A percentile compares a stretch with the other conserved stretches of the same genome.
Evolutionary conservation across 805 yeast genomes (phyloP).

Genomic region (Tetrapisispora phaffii): DNA sequence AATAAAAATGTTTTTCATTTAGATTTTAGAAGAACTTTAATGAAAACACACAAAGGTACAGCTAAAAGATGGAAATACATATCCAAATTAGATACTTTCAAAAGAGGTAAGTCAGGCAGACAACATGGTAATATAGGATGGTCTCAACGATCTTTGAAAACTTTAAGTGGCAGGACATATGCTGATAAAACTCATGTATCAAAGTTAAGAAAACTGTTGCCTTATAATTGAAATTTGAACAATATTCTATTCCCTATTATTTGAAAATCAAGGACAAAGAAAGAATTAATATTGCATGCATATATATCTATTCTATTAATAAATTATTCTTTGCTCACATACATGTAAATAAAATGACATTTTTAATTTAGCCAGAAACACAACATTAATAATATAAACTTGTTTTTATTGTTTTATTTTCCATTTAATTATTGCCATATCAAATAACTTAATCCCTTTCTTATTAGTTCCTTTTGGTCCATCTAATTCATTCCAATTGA

Average conservation of each 20-base stretch:
- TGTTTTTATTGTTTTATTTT: slow-evolving; percentile 2
- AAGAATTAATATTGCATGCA: neutral
- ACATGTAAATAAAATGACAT: slow-evolving; percentile 38
- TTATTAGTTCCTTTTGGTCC: slow-evolving; percentile 55
- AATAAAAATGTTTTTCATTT: neutral
- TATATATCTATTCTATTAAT: neutral
- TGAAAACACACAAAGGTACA: slow-evolving; percentile 79
- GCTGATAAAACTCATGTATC: slow-evolving; percentile 50
- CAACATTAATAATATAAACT: neutral
- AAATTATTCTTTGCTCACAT: neutral
- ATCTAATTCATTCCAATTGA: slow-evolving; percentile 47
- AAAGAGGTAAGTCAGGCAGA: slow-evolving; percentile 72
- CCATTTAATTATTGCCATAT: slow-evolving; percentile 35
- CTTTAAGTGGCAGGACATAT: slow-evolving; percentile 48
- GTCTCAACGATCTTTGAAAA: slow-evolving; percentile 50
- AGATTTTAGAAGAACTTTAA: slow-evolving; percentile 13
- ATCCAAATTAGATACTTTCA: slow-evolving; percentile 42
- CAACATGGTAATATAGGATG: slow-evolving; percentile 91
- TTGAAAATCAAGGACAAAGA: neutral
- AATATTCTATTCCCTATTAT: neutral
- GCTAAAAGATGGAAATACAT: slow-evolving; percentile 59
- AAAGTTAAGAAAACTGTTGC: slow-evolving; percentile 48
- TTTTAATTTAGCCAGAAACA: slow-evolving; percentile 13
- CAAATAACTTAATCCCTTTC: slow-evolving; percentile 46
- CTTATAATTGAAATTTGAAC: slow-evolving; percentile 25